Base-by-base conservation (phyloP, 192 early-diverging fungal genomes). In the Spinellus fusiger region DNA sequence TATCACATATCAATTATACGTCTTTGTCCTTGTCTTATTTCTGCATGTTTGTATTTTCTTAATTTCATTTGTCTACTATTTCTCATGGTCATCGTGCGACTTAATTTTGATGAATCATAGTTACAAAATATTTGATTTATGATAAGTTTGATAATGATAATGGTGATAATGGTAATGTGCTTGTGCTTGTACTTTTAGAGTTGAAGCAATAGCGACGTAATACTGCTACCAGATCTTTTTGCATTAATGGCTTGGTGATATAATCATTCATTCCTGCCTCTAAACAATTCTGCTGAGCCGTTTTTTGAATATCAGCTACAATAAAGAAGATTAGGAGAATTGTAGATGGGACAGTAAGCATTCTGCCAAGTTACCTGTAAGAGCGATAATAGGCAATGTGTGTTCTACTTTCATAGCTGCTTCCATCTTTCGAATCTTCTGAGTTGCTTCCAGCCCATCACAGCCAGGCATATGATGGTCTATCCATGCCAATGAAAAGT, bases 261-360 rank as follows among this genome's bases (percentile, higher is more conserved):
- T 79, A 76, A 20, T 70, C 70, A 44, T 79, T 69, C 77, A 79
- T 79, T 5, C 77, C 77, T 0, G 75, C 70, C 29, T 79, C 60
- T 38, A 77, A 55, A 13, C 75, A 79, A 6, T 72, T 70, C 32
- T 53, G 69, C 10, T 70, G 74, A 1, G 77, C 77, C 4, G 71
- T 73, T 28, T 62, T 61, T 64, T 75, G 73, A 52, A 78, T 73
- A 27, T 78, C 77, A 0, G 77, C 77, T n/a, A 65, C 3, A 47
- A 32, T 49, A 31, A 49, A 28, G 49, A 9, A 47, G 4, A 26
- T 25, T 51, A 4, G n/a, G n/a, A 20, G 49, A 25, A 23, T 51
- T 23, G 13, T 10, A 23, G 13, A 15, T 13, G 5, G 1, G 16
- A 25, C 27, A 13, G 12, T 22, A 51, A 22, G 1, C 12, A 20